A percentile compares a stretch with the other conserved stretches of the same genome.
phyloP scores from a whole-genome alignment of 2,329 filamentous ascomycete genomes.

The Cryoendolithus antarcticus region DNA sequence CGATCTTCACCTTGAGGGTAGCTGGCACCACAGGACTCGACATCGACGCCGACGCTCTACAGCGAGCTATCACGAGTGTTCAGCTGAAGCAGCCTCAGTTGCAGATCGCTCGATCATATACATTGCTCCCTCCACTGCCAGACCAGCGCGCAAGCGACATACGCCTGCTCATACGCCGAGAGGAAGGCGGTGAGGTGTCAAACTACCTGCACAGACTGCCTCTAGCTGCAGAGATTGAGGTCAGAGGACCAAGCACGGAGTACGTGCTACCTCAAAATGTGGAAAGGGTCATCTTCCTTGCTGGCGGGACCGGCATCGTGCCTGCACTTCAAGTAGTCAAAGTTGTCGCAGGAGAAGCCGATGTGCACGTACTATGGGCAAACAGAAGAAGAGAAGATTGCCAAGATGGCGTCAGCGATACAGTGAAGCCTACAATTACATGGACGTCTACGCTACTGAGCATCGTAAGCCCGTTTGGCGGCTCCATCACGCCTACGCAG shows the following conservation, averaged over 20 bases:
- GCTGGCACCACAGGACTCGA: conserved; percentile 7
- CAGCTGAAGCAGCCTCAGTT: conserved; percentile 91
- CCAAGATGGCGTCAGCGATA: conserved; percentile 45
- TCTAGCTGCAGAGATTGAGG: conserved; percentile 50
- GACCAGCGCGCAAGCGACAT: conserved; percentile 32
- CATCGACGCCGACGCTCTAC: conserved; percentile 6
- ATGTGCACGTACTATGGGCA: conserved; percentile 72
- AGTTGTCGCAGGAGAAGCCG: conserved; percentile 36
- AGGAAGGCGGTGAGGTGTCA: conserved; percentile 74
- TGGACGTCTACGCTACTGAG: conserved; percentile 3
- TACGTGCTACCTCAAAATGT: conserved; percentile 42
- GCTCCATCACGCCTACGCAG: conserved; percentile 3
- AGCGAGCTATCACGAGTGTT: conserved; percentile 66
- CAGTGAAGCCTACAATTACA: conserved; percentile 10
- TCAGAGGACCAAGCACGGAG: conserved; percentile 68
- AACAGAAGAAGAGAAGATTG: conserved; percentile 57
- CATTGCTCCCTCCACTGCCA: conserved; percentile 55
- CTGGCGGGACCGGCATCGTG: conserved; percentile 84
- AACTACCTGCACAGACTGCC: conserved; percentile 59
- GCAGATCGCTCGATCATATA: conserved; percentile 86
- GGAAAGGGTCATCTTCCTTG: conserved; percentile 63
- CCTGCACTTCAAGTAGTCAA: conserved; percentile 72
- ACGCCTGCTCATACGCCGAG: conserved; percentile 65
- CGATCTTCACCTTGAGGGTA: conserved; percentile 54
- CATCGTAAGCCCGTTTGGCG: conserved; percentile 3